Percentiles rank a stretch among this genome's conserved stretches.
These are phyloP conservation scores for Phytophthora sp. DNA, from an alignment of 352 stramenopile species.

Conservation along the genomic window DNA sequence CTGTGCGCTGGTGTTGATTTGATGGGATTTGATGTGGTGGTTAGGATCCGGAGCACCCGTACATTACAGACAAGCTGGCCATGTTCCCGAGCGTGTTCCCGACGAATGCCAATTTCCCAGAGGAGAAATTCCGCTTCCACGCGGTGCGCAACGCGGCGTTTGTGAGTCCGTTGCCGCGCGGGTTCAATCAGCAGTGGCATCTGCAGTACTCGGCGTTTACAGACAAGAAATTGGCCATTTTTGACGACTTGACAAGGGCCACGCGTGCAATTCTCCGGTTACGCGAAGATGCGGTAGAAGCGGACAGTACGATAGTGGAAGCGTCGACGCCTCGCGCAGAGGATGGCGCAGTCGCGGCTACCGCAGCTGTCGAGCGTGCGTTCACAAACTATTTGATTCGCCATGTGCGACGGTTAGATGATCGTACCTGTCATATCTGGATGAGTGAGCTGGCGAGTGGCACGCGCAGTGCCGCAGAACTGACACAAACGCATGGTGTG, in stretches of 20 bases:
- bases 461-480: slow-evolving; percentile 62
- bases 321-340: slow-evolving; percentile 2
- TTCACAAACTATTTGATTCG: slow-evolving; percentile 87
- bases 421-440: slow-evolving; percentile 80
- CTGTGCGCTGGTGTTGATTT: no score
- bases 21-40: slow-evolving; percentile 11
- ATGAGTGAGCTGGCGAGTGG: slow-evolving; percentile 79
- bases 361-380: slow-evolving; percentile 46
- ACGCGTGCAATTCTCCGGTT: slow-evolving; percentile 55
- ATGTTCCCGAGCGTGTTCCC: slow-evolving; percentile 73
- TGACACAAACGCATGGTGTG: slow-evolving; percentile 80
- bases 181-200: slow-evolving; percentile 84
- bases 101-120: slow-evolving; percentile 73
- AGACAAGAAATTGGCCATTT: slow-evolving; percentile 75
- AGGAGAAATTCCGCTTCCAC: slow-evolving; percentile 86
- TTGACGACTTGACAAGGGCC: slow-evolving; percentile 68
- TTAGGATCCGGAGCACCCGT: slow-evolving; percentile 72
- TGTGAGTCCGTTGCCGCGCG: slow-evolving; percentile 76
- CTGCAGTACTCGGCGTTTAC: slow-evolving; percentile 87
- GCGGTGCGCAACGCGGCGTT: slow-evolving; percentile 75
- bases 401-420: slow-evolving; percentile 81
- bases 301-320: slow-evolving; percentile 15
- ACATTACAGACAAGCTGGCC: slow-evolving; percentile 74
- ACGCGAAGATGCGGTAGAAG: slow-evolving; percentile 18
- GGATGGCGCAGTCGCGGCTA: slow-evolving; percentile 12